Evolutionary conservation across 169 alveolate species (phyloP), one percentile per base, ranked within the genome.

Genomic region (Plasmodium sp.): DNA sequence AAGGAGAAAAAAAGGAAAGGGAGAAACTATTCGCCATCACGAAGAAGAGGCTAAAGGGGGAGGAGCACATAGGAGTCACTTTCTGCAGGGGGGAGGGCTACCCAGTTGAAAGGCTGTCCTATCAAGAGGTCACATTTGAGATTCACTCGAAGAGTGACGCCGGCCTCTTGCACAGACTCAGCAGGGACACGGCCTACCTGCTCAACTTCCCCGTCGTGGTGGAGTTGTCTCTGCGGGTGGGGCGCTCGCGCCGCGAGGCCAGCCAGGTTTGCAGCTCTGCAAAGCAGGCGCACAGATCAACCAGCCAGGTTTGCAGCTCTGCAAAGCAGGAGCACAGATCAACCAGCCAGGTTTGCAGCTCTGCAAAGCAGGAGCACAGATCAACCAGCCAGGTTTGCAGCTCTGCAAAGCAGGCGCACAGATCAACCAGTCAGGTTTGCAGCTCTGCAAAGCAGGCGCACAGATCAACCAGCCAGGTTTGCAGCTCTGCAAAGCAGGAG

Each of bases 1-100:
- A 88, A 62, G 94, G 81, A 22, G 94, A 88, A 79, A 88, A 58
- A 72, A 80, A 79, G 72, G 82, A 79, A 41, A 79, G 43, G 33
- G 90, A 88, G 36, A 84, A 84, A 58, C 33, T 79, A 14, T 56
- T 79, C 12, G 12, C 83, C n/a, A 62, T 56, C 18, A 80, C 88
- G 81, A 77, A 80, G 51, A 88, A 88, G 34, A 56, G 33, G 22
- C 72, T 88, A n/a, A 56, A 88, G 43, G 27, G 31, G 2, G 62
- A 73, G 16, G 88, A 88, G 1, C 62, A 88, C 33, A 88, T 88
- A 58, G 51, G 41, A 1, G 74, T 88, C 14, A 88, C 43, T 36
- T 58, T 88, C 34, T 39, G 45, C 36, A 54, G 71, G 51, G 45
- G 31, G 48, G 58, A 22, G 12, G 83, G 43, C 4, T 79, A 67